A percentile compares a stretch with the other conserved stretches of the same genome.
These are phyloP conservation scores for Phytophthora multivora DNA, from an alignment of 352 stramenopile species.

Conservation along the genomic window DNA sequence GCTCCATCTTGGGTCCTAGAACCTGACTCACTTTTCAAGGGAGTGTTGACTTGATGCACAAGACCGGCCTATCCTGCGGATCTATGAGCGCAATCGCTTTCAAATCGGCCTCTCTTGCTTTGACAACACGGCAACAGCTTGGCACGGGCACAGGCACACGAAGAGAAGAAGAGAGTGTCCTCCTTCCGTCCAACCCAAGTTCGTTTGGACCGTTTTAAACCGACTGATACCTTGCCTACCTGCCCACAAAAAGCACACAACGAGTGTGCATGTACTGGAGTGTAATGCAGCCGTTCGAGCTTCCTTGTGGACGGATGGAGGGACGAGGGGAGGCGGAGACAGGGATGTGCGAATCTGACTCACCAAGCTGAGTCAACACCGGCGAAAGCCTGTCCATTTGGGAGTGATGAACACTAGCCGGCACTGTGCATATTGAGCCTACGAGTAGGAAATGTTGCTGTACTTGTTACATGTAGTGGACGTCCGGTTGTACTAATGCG, in stretches of 20 bases:
- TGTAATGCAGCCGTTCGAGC: neutral
- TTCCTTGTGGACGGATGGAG: conserved; percentile 13
- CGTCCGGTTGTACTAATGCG: conserved; percentile 2
- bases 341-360: conserved; percentile 25
- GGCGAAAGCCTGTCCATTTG: conserved; percentile 11
- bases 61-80: conserved; percentile 2
- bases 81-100: neutral
- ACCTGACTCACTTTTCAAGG: conserved; percentile 14
- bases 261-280: too few relatives aligned
- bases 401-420: conserved; percentile 18
- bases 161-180: neutral
- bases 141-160: too few relatives aligned
- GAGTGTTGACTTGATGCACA: conserved; percentile 24
- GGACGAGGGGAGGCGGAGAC: conserved; percentile 8
- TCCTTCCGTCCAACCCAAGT: neutral
- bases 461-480: too few relatives aligned
- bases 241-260: too few relatives aligned
- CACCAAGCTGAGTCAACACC: conserved; percentile 29
- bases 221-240: conserved; percentile 7
- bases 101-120: conserved; percentile 4
- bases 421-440: conserved; percentile 10
- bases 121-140: conserved; percentile 22
- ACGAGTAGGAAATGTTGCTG: too few relatives aligned
- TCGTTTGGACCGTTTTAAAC: neutral
- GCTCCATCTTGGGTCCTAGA: conserved; percentile 14